Conservation (phyloP, 2,329 filamentous ascomycete genomes). For the Cryoendolithus antarcticus region DNA sequence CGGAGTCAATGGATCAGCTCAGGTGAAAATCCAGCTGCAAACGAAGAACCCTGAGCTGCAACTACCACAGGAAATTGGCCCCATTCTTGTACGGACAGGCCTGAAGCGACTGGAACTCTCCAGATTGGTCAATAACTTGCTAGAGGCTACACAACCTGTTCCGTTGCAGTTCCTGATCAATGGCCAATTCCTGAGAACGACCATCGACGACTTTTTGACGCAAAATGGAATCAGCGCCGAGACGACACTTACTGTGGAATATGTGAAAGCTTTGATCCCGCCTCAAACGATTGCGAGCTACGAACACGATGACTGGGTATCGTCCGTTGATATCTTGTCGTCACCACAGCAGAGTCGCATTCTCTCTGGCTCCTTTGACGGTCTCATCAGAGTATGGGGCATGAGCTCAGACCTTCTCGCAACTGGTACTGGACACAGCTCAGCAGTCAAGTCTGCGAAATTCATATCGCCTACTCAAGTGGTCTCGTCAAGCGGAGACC, state of each 20-base stretch:
- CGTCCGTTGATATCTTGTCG: constrained; percentile 71
- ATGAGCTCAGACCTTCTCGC: constrained; percentile 75
- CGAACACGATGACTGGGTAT: constrained; percentile 96
- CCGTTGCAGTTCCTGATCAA: constrained; percentile 94
- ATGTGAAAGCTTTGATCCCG: constrained; percentile 81
- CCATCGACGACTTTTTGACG: constrained; percentile 80
- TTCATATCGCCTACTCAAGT: constrained; percentile 70
- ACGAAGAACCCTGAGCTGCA: constrained; percentile 42
- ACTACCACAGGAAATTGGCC: constrained; percentile 41
- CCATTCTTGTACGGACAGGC: constrained; percentile 48
- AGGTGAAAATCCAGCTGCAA: constrained; percentile 43
- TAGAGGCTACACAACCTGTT: too few relatives aligned
- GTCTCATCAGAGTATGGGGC: constrained; percentile 78
- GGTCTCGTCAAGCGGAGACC: constrained; percentile 72
- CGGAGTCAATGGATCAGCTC: constrained; percentile 12
- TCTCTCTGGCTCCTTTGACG: constrained; percentile 89
- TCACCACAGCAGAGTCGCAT: constrained; percentile 49
- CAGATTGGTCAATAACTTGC: constrained; percentile 46
- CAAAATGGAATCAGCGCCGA: constrained; percentile 80
- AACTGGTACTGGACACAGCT: constrained; percentile 60
- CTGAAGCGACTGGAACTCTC: constrained; percentile 49
- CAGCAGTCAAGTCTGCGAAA: constrained; percentile 67
- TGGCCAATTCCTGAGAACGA: constrained; percentile 78
- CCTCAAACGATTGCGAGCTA: constrained; percentile 84
- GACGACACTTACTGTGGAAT: constrained; percentile 77